Base-by-base conservation (phyloP, 1,284 basidiomycete genomes). In the Stereum hirsutum region DNA sequence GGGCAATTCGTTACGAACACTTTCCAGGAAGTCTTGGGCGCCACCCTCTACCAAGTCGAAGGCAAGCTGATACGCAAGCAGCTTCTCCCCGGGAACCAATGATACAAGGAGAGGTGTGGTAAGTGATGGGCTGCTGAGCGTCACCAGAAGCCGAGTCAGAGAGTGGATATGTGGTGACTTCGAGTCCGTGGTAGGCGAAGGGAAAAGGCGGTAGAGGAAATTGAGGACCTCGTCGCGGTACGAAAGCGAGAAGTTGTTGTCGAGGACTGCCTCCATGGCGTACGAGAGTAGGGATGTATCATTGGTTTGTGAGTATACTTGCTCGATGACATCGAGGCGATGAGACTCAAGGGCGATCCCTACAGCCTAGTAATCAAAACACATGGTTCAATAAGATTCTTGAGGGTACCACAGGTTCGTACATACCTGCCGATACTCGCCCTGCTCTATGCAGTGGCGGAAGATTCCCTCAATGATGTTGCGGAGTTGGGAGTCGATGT, bases 1-100 rank as follows among this genome's bases (percentile, higher is more conserved):
- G 23, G 82, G 83, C 15, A 87, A 62, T 26, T 75, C 74, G 42
- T 59, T 75, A 46, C 75, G 70, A 31, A 94, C 69, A 31, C 69
- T 76, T 55, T 89, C 86, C 39, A 96, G 67, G 65, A 92, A 97
- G 56, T 92, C 91, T 58, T 94, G 91, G 2, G 89, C 80, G 2
- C 90, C 93, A 36, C 92, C 89, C 64, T 96, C 92, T 14, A 86
- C 87, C 41, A 97, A 67, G 62, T 97, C 94, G 57, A 96, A 97
- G 0, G 87, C 90, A 57, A 96, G 81, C 59, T 98, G 94, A 59
- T 91, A 95, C 2, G 90, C 91, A 27, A 93, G 69, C 5, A 91
- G 64, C 30, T 75, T 74, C 55, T 89, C 77, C 48, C 76, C 75
- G 1, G 80, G 77, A 11, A 89, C 72, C 17, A 93, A 70, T 2